Percentiles rank a stretch among this genome's conserved stretches.
Evolutionary conservation across 371 early-diverging fungal genomes (phyloP).

Genomic region (Capillidium rhysosporum): DNA sequence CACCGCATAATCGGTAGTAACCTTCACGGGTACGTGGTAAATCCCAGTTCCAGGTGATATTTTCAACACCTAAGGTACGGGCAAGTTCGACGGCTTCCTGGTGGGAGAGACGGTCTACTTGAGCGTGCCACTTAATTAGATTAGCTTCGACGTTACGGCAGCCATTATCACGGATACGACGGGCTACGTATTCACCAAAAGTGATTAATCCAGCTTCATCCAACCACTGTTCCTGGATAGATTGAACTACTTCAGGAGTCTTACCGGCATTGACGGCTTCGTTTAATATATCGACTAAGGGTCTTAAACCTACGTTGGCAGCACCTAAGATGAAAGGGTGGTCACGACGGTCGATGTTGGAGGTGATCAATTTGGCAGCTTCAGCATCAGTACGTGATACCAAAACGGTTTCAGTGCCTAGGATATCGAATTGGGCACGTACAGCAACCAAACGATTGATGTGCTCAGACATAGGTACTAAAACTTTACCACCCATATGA

Average conservation of each 20-base stretch:
- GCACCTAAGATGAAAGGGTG: slow-evolving; percentile 89
- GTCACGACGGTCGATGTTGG: slow-evolving; percentile 91
- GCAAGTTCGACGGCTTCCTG: slow-evolving; percentile 64
- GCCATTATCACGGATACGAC: slow-evolving; percentile 38
- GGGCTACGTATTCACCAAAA: slow-evolving; percentile 64
- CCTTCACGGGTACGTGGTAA: slow-evolving; percentile 85
- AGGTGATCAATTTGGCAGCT: slow-evolving; percentile 88
- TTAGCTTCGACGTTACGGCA: slow-evolving; percentile 16
- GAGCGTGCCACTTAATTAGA: slow-evolving; percentile 9
- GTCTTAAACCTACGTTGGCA: slow-evolving; percentile 54
- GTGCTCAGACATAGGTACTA: slow-evolving; percentile 92
- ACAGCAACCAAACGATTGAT: slow-evolving; percentile 91
- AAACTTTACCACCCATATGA: slow-evolving; percentile 97
- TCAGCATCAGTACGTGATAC: slow-evolving; percentile 96
- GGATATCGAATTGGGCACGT: slow-evolving; percentile 94
- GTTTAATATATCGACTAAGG: slow-evolving; percentile 56
- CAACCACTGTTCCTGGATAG: slow-evolving; percentile 80
- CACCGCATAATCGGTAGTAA: slow-evolving; percentile 88
- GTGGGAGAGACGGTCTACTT: slow-evolving; percentile 48
- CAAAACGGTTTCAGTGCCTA: slow-evolving; percentile 88
- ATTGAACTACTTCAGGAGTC: slow-evolving; percentile 51
- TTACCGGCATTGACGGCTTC: slow-evolving; percentile 59
- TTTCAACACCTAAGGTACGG: slow-evolving; percentile 52
- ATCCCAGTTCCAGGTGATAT: slow-evolving; percentile 80
- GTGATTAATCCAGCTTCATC: slow-evolving; percentile 62